phyloP scores from a whole-genome alignment of 495 filamentous ascomycete species.

The Penicillium desertorum region DNA sequence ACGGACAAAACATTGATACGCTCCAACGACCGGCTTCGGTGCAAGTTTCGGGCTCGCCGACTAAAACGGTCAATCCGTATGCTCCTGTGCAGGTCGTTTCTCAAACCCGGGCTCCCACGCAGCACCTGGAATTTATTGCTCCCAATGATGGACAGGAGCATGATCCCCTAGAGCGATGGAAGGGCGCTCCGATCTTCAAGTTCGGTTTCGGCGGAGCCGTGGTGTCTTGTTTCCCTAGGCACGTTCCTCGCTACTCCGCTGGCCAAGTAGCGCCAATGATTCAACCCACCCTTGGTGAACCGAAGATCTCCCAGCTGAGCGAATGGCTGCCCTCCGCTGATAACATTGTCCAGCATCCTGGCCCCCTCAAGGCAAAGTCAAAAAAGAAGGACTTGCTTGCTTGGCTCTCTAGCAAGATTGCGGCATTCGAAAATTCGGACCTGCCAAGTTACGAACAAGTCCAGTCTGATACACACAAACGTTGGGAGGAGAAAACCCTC shows the following conservation, averaged over 20 bases:
- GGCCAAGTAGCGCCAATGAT: conserved; percentile 71
- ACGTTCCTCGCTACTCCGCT: conserved; percentile 80
- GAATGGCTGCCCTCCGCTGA: conserved; percentile 68
- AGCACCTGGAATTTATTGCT: conserved; percentile 53
- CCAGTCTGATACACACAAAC: conserved; percentile 58
- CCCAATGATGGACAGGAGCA: conserved; percentile 78
- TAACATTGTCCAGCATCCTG: conserved; percentile 77
- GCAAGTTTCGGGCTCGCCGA: conserved; percentile 54
- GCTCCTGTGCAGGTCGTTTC: conserved; percentile 30
- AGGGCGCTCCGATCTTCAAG: conserved; percentile 77
- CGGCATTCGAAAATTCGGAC: conserved; percentile 63
- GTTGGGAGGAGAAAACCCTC: conserved; percentile 76
- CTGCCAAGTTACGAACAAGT: conserved; percentile 49
- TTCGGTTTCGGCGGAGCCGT: conserved; percentile 87
- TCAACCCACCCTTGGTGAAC: conserved; percentile 79
- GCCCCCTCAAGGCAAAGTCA: conserved; percentile 80
- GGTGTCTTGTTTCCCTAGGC: conserved; percentile 82
- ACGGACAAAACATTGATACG: conserved; percentile 50
- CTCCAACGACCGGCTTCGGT: conserved; percentile 69
- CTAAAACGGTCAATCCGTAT: conserved; percentile 39
- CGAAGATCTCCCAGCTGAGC: conserved; percentile 70
- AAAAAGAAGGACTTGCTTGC: conserved; percentile 91
- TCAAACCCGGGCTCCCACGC: conserved; percentile 38
- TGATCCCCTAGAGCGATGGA: conserved; percentile 85
- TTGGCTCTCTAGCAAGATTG: conserved; percentile 78